A percentile compares a stretch with the other conserved stretches of the same genome.
Conservation (phyloP, 192 early-diverging fungal genomes). For the Radiomyces spectabilis region DNA sequence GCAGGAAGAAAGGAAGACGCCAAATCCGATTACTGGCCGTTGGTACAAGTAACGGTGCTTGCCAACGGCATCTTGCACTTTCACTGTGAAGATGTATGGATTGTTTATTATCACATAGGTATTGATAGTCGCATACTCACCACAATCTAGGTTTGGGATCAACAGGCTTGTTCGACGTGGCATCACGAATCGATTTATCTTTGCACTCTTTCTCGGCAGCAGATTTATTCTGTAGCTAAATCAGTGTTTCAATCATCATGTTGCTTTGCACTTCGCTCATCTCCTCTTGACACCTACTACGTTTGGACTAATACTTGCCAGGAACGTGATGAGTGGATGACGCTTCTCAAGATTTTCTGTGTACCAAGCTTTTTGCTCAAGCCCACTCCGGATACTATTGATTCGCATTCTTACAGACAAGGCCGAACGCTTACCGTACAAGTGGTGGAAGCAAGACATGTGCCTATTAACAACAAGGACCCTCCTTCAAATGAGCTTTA, state of each 20-base stretch:
- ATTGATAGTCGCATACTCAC: too few species aligned
- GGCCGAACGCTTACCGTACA: conserved; percentile 3
- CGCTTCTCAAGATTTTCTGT: conserved; percentile 9
- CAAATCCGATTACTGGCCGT: too few species aligned
- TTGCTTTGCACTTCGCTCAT: conserved; percentile 9
- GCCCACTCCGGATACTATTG: not conserved
- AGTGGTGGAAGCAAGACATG: conserved; percentile 5
- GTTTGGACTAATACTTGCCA: not conserved
- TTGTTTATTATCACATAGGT: too few species aligned
- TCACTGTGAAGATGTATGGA: too few species aligned
- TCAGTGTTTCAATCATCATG: conserved; percentile 1
- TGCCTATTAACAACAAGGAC: conserved; percentile 7
- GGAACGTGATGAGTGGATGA: conserved; percentile 5
- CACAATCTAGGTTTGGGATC: too few species aligned
- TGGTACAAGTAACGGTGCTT: too few species aligned
- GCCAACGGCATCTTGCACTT: too few species aligned
- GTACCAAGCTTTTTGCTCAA: not conserved
- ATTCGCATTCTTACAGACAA: conserved; percentile 1
- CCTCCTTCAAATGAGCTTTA: conserved; percentile 19
- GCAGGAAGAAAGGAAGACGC: too few species aligned
- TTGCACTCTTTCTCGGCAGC: not conserved
- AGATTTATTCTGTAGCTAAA: conserved; percentile 2
- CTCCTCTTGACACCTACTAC: conserved; percentile 2
- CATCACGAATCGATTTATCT: not conserved
- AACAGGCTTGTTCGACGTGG: too few species aligned